Evolutionary conservation across 345 rosid genomes (phyloP).

Genomic region (Citrus medica): DNA sequence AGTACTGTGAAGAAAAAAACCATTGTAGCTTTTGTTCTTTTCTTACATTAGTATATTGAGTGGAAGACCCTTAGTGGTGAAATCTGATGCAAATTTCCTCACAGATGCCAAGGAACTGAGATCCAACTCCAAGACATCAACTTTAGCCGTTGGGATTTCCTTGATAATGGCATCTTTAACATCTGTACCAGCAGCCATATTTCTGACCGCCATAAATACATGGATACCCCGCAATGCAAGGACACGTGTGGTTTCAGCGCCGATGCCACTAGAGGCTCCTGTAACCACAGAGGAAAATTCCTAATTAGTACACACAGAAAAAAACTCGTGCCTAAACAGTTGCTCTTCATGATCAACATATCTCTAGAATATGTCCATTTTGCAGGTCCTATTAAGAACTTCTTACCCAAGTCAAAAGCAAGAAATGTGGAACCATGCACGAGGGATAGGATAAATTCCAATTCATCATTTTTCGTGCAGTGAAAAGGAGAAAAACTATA

Average conservation of each 20-base stretch:
- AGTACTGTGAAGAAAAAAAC: not conserved
- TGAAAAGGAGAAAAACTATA: no score
- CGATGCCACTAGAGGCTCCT: conserved; percentile 52
- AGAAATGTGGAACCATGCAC: no score
- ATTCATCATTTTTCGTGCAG: no score
- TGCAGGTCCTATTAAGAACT: no score
- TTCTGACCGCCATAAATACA: conserved; percentile 38
- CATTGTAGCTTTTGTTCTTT: not conserved
- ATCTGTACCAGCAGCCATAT: conserved; percentile 25
- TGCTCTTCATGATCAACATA: no score
- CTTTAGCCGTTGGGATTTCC: conserved; percentile 31
- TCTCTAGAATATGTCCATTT: no score
- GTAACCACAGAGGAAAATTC: not conserved
- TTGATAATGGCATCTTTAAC: conserved; percentile 28
- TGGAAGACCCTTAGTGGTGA: conserved; percentile 33
- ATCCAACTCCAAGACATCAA: conserved; percentile 41
- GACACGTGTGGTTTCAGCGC: conserved; percentile 39
- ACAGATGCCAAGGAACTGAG: conserved; percentile 34
- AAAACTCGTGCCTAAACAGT: no score
- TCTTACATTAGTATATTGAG: conserved; percentile 52
- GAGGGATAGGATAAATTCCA: no score
- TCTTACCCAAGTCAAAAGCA: no score
- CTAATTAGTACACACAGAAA: not conserved
- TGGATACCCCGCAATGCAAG: conserved; percentile 45
- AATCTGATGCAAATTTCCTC: conserved; percentile 45